Evolutionary conservation across 441 rosid genomes (phyloP), one percentile per base, ranked within the genome.

Genomic region (Erodium trifolium): DNA sequence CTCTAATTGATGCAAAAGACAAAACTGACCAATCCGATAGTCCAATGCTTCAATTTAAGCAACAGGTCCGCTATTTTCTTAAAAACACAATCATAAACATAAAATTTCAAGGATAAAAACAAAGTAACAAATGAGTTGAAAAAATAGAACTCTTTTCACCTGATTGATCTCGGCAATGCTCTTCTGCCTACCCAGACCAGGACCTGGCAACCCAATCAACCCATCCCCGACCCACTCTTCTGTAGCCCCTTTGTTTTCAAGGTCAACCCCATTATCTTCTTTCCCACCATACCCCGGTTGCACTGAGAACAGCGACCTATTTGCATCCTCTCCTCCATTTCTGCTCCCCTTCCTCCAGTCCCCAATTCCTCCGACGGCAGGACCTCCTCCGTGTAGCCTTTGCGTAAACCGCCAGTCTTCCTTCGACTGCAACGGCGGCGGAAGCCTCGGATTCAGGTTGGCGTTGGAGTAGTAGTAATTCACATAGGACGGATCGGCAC

Each of bases 231-330:
- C 88, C 93, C 93, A 88, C 7, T 41, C 47, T 68, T 88, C 82
- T 6, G 65, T 51, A 6, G 57, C 60, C 19, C 80, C 85, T 65
- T 83, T 90, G 1, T 41, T 34, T 68, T 23, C 27, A n/a, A n/a
- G n/a, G n/a, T 80, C 89, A 55, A 76, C 67, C 49, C 81, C 89
- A 65, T n/a, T 74, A 70, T 81, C 89, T 66, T 81, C 84, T 76
- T 83, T 86, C 84, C 83, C 86, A 67, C 87, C 88, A 81, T 92
- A 90, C 65, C 98, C 99, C 2, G 98, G 97, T 4, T 91, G 97
- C 88, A 78, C 81, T 2, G 93, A 76, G 78, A 92, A 91, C 66
- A 85, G 87, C 79, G 91, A 78, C 39, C 96, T 83, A 74, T 83
- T 81, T 2, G 80, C 84, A 34, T 73, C 75, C 23, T 78, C 79